These are phyloP conservation scores for Cucumis sativus DNA, from an alignment of 306 rosid species.

Conservation along the genomic window DNA sequence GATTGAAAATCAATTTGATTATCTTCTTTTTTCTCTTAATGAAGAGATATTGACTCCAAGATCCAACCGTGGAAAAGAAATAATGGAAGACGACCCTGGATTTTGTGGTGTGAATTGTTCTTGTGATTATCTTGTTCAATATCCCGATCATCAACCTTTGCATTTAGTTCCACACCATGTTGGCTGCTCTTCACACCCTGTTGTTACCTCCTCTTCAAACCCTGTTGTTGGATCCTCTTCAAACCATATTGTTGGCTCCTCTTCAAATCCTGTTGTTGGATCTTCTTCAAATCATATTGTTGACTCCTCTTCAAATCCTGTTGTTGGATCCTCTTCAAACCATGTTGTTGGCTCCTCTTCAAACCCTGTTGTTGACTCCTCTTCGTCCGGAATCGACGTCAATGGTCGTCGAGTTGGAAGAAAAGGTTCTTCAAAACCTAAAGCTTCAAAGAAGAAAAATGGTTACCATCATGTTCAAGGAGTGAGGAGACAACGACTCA, in stretches of 20 bases:
- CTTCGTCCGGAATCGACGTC: neutral
- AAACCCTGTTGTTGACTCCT: neutral
- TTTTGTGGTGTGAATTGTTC: neutral
- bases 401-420: neutral
- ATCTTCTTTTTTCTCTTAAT: neutral
- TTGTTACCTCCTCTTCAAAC: too few species aligned
- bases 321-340: too few species aligned
- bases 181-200: too few species aligned
- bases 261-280: neutral
- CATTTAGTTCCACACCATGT: neutral
- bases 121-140: neutral
- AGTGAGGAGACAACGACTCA: neutral
- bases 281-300: too few species aligned
- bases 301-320: neutral
- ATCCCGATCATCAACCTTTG: neutral
- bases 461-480: neutral
- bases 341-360: too few species aligned
- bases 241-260: too few species aligned
- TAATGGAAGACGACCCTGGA: neutral
- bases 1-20: too few species aligned
- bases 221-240: too few species aligned
- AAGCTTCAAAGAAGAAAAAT: too few species aligned
- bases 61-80: neutral
- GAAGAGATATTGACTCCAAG: neutral
- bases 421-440: neutral